Base-by-base conservation (phyloP, 202 grass and related monocot species). In the Bolboschoenoplectus hybrid region DNA sequence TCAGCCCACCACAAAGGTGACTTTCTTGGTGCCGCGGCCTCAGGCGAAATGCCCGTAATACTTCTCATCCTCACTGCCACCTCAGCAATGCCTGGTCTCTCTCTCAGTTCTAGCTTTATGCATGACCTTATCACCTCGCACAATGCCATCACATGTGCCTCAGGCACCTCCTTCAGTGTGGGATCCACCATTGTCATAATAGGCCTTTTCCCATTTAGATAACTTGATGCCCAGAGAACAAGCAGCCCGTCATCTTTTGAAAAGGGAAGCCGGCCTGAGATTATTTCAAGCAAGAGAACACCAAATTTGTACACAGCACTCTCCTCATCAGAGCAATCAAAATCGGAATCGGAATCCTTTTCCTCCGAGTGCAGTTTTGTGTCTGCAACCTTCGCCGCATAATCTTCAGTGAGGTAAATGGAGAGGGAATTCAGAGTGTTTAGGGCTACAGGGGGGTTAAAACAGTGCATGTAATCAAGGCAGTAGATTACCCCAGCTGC, bases 321-420 rank as follows among this genome's bases (percentile, higher is more conserved):
- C 63, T 85, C 82, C 74, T 91, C 85, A 13, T 92, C 84, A 40
- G 82, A 81, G 47, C 38, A 84, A 84, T 71, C 82, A 69, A 53
- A 70, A 71, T 70, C 65, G 40, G 56, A 90, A 47, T 82, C 85
- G 9, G 55, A 63, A 83, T 91, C 82, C 79, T 89, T 83, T 6
- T 50, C 71, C 35, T 36, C 12, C 17, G 62, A 81, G 66, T 83
- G 91, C 51, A 84, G n/a, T 50, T 73, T 75, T 41, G 89, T 78
- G 63, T 95, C 87, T 17, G 93, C 87, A 86, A 95, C 58, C 84
- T 98, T 95, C 2, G 91, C 90, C 0, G 93, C 93, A 66, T 91
- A 91, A 74, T 98, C 96, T 92, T 95, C 96, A 56, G 90, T 94
- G 52, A 98, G 85, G 84, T 94, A 98, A 69, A 98, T 88, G 62